phyloP scores from a whole-genome alignment of 225 moss, liverwort and hornwort genomes.

The Sphagnum tenellum region DNA sequence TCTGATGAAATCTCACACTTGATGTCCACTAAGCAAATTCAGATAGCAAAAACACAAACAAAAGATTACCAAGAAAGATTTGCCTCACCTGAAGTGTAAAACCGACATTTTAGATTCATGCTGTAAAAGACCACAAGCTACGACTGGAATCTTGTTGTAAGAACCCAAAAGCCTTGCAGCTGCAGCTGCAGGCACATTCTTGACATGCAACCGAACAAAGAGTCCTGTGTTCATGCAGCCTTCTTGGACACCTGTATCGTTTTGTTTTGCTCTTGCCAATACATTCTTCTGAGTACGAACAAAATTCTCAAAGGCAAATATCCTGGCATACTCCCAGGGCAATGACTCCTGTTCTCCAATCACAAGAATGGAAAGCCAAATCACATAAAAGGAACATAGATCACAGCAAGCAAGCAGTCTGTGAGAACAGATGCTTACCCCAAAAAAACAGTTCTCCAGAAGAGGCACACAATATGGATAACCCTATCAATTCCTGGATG shows the following conservation, averaged over 20 bases:
- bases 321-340: constrained; percentile 82
- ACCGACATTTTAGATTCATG: constrained; percentile 97
- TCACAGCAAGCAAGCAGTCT: too few relatives aligned
- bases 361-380: neutral
- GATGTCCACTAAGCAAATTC: too few relatives aligned
- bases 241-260: constrained; percentile 33
- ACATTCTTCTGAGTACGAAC: constrained; percentile 76
- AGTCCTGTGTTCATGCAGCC: constrained; percentile 49
- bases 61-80: too few relatives aligned
- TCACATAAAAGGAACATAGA: too few relatives aligned
- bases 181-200: constrained; percentile 45
- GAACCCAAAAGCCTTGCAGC: constrained; percentile 39
- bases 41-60: too few relatives aligned
- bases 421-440: too few relatives aligned
- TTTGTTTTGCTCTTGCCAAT: constrained; percentile 45
- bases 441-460: too few relatives aligned
- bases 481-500: too few relatives aligned
- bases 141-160: constrained; percentile 47
- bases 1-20: too few relatives aligned
- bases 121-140: constrained; percentile 80
- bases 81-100: constrained; percentile 67
- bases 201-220: constrained; percentile 74
- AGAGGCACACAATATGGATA: too few relatives aligned
- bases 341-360: constrained; percentile 60
- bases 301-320: constrained; percentile 90